A percentile compares a stretch with the other conserved stretches of the same genome.
Evolutionary conservation across 805 yeast genomes (phyloP).

Genomic region (Starmera quercuum): DNA sequence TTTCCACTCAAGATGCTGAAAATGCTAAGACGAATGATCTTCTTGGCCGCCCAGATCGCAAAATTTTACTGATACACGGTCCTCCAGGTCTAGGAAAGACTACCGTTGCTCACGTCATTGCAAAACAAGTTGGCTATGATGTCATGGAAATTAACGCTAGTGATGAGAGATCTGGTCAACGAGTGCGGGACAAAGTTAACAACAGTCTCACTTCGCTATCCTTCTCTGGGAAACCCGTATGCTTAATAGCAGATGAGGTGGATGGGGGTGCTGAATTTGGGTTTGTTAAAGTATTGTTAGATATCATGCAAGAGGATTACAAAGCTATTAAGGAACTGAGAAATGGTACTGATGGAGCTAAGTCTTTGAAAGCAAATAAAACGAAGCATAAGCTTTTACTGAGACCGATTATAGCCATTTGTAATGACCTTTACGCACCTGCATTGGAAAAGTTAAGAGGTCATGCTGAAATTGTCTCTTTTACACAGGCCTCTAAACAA

Average conservation of each 20-base stretch:
- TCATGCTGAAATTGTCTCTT: constrained; percentile 61
- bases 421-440: constrained; percentile 78
- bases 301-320: constrained; percentile 50
- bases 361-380: constrained; percentile 18
- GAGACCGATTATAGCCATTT: constrained; percentile 87
- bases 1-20: constrained; percentile 8
- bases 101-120: constrained; percentile 76
- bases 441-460: constrained; percentile 71
- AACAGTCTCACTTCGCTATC: constrained; percentile 62
- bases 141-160: constrained; percentile 83
- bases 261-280: constrained; percentile 73
- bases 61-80: constrained; percentile 73
- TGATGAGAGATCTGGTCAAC: constrained; percentile 61
- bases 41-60: constrained; percentile 49
- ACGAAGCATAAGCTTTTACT: constrained; percentile 38
- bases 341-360: constrained; percentile 15
- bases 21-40: constrained; percentile 30
- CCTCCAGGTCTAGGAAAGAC: constrained; percentile 96
- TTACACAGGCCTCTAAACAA: constrained; percentile 48
- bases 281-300: constrained; percentile 49
- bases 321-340: constrained; percentile 35
- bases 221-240: constrained; percentile 66
- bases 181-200: constrained; percentile 43
- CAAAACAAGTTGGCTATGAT: constrained; percentile 73
- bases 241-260: constrained; percentile 82